These are phyloP conservation scores for Amaranthus palmeri DNA, from an alignment of 148 eudicot genomes.

Conservation along the genomic window DNA sequence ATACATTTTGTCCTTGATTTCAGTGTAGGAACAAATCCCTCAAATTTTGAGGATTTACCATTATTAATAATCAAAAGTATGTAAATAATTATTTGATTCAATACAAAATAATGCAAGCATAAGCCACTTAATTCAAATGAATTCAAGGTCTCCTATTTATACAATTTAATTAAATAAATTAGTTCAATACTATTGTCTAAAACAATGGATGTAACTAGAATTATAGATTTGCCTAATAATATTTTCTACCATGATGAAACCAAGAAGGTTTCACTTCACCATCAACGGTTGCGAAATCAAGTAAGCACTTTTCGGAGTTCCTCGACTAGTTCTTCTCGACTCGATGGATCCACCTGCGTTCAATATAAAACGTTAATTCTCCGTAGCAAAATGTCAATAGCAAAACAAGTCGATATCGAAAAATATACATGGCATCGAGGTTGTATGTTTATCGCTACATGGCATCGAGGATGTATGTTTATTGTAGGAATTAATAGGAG, in stretches of 20 bases:
- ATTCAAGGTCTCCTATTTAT: neutral
- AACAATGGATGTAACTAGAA: neutral
- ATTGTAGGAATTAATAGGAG: too few relatives aligned
- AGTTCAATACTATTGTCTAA: neutral
- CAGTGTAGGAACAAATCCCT: too few relatives aligned
- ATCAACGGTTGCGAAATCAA: conserved; percentile 15
- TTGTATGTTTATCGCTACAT: too few relatives aligned
- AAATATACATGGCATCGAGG: too few relatives aligned
- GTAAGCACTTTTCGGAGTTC: conserved; percentile 57
- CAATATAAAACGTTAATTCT: neutral
- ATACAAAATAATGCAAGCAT: too few relatives aligned
- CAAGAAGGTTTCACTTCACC: neutral
- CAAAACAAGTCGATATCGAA: too few relatives aligned
- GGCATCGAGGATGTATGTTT: too few relatives aligned
- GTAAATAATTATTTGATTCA: too few relatives aligned
- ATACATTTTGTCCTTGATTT: too few relatives aligned
- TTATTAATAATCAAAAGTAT: too few relatives aligned
- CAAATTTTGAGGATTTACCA: too few relatives aligned
- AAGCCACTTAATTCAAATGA: too few relatives aligned
- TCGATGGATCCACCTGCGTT: conserved; percentile 62
- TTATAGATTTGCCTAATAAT: neutral
- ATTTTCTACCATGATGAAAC: neutral
- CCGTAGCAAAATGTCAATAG: neutral
- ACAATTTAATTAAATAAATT: conserved; percentile 5
- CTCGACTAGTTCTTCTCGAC: conserved; percentile 45